Evolutionary conservation across 2,329 filamentous ascomycete genomes (phyloP), one percentile per base, ranked within the genome.

Genomic region (Malbranchea zuffiana): DNA sequence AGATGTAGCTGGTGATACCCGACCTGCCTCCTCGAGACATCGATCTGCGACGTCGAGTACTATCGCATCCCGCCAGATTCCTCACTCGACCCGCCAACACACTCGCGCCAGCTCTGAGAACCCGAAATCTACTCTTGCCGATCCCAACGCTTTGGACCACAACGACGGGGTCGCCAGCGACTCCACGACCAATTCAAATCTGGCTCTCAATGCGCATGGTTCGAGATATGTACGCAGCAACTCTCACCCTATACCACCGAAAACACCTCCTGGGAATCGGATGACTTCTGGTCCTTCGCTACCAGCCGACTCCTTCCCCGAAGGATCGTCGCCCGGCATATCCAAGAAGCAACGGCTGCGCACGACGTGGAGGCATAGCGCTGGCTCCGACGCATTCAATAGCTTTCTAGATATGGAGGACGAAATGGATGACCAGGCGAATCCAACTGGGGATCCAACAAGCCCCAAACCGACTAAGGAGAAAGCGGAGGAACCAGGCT

Each of bases 21-120:
- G 32, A 3, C 27, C 25, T 27, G 23, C 25, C 32, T 21, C 60
- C 62, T 39, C 67, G 72, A 39, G 23, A 48, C 67, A 71, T 46
- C 68, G 75, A 47, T 73, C 75, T 35, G 72, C 73, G 44, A 79
- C 75, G 24, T 72, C 73, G 24, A 70, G 71, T 29, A 74, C 78
- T 50, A 63, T 79, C 17, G 74, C 80, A 50, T 61, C 69, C 23
- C 68, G 64, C 39, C 53, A 66, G 29, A 71, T 75, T 46, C 52
- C 60, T 39, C 54, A 61, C 37, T 65, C 37, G 66, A 74, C 47
- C 71, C 75, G 32, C 75, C 51, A 78, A 68, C 61, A 81, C 76
- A 81, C 57, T 52, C 74, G 79, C 47, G 75, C 79, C 38, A 82
- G 77, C 59, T 83, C 80, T 37, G 80, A 84, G 55, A 33, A 57